Evolutionary conservation across 768 basidiomycete genomes (phyloP), one percentile per base, ranked within the genome.

Genomic region (Russula sp.): DNA sequence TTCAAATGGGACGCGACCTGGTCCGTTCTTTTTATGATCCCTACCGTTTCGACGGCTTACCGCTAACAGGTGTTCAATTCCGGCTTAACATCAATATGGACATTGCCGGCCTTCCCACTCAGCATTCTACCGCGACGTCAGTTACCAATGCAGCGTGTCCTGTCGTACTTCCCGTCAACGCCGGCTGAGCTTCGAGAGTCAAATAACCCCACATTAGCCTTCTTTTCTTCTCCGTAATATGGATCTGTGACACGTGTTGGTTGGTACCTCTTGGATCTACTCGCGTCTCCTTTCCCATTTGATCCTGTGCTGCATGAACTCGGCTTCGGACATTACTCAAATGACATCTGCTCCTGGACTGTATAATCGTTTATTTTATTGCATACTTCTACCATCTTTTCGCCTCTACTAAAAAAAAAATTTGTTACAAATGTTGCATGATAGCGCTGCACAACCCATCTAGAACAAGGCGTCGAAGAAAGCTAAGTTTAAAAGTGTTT

Each of bases 1-100:
- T 71, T 38, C 71, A 3, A 74, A 74, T 69, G 83, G 81, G n/a
- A 75, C 71, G 50, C 82, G 86, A 57, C 83, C 81, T 58, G 78
- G 85, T 92, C 69, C 36, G 87, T 79, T 48, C 1, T 43, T 29
- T 18, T 41, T 35, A 29, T 32, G n/a, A 14, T 53, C 14, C 16
- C 32, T n/a, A 5, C 14, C 10, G 20, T 49, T 49, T 32, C 11
- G 10, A 54, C 18, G 11, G 16, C 52, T 49, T 34, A 55, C 22
- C 25, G 3, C 6, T 16, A n/a, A 22, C 39, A 64, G 69, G 63
- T 16, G 70, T 79, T 48, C 71, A 70, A 60, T 68, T 79, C 59
- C 69, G 72, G 36, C 60, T 79, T n/a, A 69, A 73, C 13, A 39
- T 73, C 11, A 60, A 71, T 64, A 67, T 75, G 71, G 56, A 63